Base-by-base conservation (phyloP, 23 red algal genomes). In the Chondrus crispus region DNA sequence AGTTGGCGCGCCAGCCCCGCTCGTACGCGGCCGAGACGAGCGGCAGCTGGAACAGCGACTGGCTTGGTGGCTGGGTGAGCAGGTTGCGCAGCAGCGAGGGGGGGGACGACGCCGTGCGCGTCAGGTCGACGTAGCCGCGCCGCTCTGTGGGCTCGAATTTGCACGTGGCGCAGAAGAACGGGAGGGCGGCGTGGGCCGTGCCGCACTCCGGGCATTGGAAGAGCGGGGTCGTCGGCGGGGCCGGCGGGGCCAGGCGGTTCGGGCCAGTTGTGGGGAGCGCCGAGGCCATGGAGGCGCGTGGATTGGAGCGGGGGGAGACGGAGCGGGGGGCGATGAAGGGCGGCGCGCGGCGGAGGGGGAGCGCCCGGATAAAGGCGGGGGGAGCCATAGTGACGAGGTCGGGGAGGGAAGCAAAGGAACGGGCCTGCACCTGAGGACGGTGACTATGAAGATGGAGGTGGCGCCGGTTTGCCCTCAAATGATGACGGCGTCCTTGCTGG, bases 1-100 rank as follows among this genome's bases (percentile, higher is more conserved):
- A 99, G 11, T 52, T 63, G 38, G 71, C 66, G 77, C 97, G 88
- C 97, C 97, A 99, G 48, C 97, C 97, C 11, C 97, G 91, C 62
- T 99, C 97, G 84, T 99, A 99, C 19, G 93, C 50, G 51, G 49
- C 96, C 5, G 97, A 89, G 10, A 96, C 91, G 13, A 85, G 20
- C 2, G 92, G 92, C 2, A 80, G 88, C 48, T 84, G 94, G 69
- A 99, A 99, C 26, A 96, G 55, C 28, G 88, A 72, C 69, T 96
- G 85, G 30, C 51, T 37, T 5, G 51, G 19, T 26, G 70, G 92
- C 62, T 76, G 46, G 57, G 55, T 16, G 57, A 70, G 8, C 9
- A 66, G 26, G 19, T 77, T 42, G 71, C 71, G 44, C 28, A 46
- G 71, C 13, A 46, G 13, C 29, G 44, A 77, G 71, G 44, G 12